Base-by-base conservation (phyloP, 768 basidiomycete genomes). In the Tylopilus subfusipes region DNA sequence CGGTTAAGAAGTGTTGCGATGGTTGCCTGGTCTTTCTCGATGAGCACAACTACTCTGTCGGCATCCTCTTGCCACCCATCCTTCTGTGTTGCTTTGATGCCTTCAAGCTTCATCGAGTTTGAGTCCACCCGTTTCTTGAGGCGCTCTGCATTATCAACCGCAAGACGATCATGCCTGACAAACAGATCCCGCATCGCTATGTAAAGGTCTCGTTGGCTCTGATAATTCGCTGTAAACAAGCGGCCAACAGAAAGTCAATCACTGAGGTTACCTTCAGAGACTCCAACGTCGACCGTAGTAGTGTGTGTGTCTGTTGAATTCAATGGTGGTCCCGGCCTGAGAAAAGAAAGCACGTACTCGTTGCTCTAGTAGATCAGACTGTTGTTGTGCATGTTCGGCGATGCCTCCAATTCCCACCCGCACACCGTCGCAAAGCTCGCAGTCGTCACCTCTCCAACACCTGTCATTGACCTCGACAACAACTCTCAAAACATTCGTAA, bases 61-160 rank as follows among this genome's bases (percentile, higher is more conserved):
- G 81, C 88, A 57, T 98, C 92, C 31, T 85, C 84, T 63, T 89
- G 82, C 92, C 91, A 96, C 12, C 86, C 83, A 5, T 92, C 88
- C 67, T 88, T 95, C 67, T 82, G 79, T 0, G 79, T 80, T 9
- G 77, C 73, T 50, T 86, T 84, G 54, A 90, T 78, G 1, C 78
- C 79, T 63, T 95, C 90, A 36, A 95, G 78, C 68, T 91, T 94
- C 59, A 82, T 71, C 3, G 85, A 82, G 50, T 81, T 88, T 0
- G 74, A 73, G 53, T 95, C 93, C 30, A 95, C 85, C 33, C 91
- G 86, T 66, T 92, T 95, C 72, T 86, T 86, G 54, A 98, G 75
- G 33, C 88, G 80, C 54, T 97, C 93, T 2, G 93, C 91, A 58
- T 89, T 85, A 65, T 98, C 96, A 36, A 84, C 78, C 0, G 93